phyloP scores from a whole-genome alignment of 169 alveolate species.

The Babesia sp. region DNA sequence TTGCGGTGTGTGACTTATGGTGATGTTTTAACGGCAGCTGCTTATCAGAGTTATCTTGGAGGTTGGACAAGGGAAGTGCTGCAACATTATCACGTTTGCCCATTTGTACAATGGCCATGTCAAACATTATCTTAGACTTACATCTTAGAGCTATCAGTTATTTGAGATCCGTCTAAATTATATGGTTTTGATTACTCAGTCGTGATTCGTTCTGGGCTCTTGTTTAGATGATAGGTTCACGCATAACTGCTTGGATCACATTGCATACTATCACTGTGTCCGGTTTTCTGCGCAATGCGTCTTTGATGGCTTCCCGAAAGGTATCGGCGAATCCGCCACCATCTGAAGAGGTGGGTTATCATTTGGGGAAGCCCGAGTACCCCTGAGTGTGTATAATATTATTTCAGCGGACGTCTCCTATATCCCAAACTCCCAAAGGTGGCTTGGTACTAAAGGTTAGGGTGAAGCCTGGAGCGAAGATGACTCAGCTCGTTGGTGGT shows the following conservation, averaged over 20 bases:
- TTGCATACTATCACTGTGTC: conserved; percentile 9
- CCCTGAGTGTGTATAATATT: no score
- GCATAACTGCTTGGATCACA: not conserved
- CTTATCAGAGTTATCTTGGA: not conserved
- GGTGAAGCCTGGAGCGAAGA: conserved; percentile 65
- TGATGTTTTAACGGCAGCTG: no score
- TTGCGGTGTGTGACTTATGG: not conserved
- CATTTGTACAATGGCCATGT: no score
- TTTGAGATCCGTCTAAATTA: no score
- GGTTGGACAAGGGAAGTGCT: no score
- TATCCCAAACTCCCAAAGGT: conserved; percentile 27
- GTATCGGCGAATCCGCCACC: not conserved
- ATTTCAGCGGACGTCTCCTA: conserved; percentile 25
- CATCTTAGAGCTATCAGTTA: no score
- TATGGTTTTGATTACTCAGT: no score
- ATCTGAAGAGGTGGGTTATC: conserved; percentile 15
- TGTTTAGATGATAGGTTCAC: conserved; percentile 5
- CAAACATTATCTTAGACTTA: no score
- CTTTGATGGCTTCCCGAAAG: conserved; percentile 3
- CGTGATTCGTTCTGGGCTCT: no score
- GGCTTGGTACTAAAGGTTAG: conserved; percentile 45
- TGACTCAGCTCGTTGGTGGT: conserved; percentile 58
- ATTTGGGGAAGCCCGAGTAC: not conserved
- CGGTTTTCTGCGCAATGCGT: not conserved
- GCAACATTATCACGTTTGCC: no score